A percentile compares a stretch with the other conserved stretches of the same genome.
These are phyloP conservation scores for Ecytonucleospora hepatopenaei DNA, from an alignment of 371 early-diverging fungal genomes.

Conservation along the genomic window DNA sequence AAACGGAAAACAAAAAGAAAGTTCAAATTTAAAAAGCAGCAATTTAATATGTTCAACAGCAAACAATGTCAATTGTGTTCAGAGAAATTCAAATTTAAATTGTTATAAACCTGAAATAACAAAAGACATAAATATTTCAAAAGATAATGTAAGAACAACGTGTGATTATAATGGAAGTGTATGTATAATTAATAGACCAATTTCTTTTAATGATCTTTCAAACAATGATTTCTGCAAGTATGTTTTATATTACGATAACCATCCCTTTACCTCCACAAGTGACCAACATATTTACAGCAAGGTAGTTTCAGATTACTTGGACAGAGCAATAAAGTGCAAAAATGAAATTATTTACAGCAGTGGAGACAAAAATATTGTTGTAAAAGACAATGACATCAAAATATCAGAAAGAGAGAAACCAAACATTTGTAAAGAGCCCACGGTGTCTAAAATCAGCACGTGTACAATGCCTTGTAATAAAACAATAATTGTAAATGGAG, in stretches of 20 bases:
- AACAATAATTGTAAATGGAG: not conserved
- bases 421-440: not conserved
- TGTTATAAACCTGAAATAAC: no score
- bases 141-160: not conserved
- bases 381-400: not conserved
- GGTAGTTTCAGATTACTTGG: not conserved
- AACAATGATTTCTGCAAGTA: constrained; percentile 2
- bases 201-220: not conserved
- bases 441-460: not conserved
- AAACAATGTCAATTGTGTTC: not conserved
- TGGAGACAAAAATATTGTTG: not conserved
- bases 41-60: not conserved
- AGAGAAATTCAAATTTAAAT: no score
- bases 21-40: no score
- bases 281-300: not conserved
- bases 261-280: not conserved
- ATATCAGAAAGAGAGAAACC: not conserved
- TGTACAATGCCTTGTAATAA: not conserved
- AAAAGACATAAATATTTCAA: no score
- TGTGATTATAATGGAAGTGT: not conserved
- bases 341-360: no score
- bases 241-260: not conserved
- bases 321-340: not conserved
- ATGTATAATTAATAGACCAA: not conserved
- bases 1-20: no score